phyloP scores from a whole-genome alignment of 495 filamentous ascomycete species.

The Hapsidospora chrysogenum region DNA sequence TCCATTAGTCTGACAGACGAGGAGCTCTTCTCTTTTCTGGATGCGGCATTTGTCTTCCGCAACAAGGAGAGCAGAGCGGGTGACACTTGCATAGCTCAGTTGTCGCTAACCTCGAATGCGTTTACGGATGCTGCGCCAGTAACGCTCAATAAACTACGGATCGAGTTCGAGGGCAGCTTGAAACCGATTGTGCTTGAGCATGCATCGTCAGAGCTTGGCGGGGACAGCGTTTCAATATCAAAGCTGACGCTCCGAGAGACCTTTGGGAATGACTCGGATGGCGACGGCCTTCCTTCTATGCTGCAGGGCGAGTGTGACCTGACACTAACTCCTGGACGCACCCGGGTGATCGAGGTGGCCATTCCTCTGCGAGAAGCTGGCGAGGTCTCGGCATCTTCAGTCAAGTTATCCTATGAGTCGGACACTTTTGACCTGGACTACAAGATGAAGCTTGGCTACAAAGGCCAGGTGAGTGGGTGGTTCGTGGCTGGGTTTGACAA shows the following conservation, averaged over 20 bases:
- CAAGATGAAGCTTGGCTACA: slow-evolving; percentile 34
- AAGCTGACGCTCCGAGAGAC: background rate
- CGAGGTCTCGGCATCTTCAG: slow-evolving; percentile 46
- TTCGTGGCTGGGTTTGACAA: slow-evolving; percentile 31
- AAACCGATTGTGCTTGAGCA: slow-evolving; percentile 35
- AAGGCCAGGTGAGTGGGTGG: slow-evolving; percentile 29
- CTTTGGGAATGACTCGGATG: background rate
- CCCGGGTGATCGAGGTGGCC: slow-evolving; percentile 52
- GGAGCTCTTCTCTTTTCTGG: slow-evolving; percentile 54
- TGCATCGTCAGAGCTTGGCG: slow-evolving; percentile 4
- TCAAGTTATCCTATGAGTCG: slow-evolving; percentile 43
- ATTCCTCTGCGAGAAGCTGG: slow-evolving; percentile 68
- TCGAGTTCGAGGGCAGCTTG: slow-evolving; percentile 54
- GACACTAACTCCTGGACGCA: slow-evolving; percentile 48
- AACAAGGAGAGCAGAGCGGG: slow-evolving; percentile 68
- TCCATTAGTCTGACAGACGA: slow-evolving; percentile 47
- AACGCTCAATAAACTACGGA: slow-evolving; percentile 41
- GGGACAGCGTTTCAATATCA: background rate
- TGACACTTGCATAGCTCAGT: slow-evolving; percentile 54
- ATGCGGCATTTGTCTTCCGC: slow-evolving; percentile 56
- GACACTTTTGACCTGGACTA: slow-evolving; percentile 54
- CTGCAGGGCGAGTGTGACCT: slow-evolving; percentile 47
- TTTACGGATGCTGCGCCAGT: slow-evolving; percentile 45
- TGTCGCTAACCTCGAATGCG: slow-evolving; percentile 55
- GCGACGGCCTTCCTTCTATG: slow-evolving; percentile 3